Conservation (phyloP, 805 yeast genomes). For the Candida morakotiae region DNA sequence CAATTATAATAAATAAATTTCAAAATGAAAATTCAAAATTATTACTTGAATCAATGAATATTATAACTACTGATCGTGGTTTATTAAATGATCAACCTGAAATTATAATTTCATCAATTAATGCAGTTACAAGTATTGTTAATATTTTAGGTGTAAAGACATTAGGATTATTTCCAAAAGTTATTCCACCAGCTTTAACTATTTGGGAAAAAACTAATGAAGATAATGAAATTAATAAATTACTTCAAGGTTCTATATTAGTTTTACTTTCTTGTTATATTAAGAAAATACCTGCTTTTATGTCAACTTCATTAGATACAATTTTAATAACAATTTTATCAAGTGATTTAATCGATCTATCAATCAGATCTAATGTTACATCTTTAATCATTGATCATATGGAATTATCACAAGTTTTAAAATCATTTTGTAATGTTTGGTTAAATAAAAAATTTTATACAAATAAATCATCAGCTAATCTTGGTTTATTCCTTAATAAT, state of each 20-base stretch:
- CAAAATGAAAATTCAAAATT: slow-evolving; percentile 42
- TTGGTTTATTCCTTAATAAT: slow-evolving; percentile 67
- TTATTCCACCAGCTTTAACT: slow-evolving; percentile 68
- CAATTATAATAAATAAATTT: slow-evolving; percentile 60
- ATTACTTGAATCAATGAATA: slow-evolving; percentile 45
- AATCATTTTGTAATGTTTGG: slow-evolving; percentile 65
- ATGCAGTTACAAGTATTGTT: slow-evolving; percentile 66
- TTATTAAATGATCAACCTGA: slow-evolving; percentile 55
- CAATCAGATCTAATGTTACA: slow-evolving; percentile 59
- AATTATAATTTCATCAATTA: slow-evolving; percentile 66
- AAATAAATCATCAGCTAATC: slow-evolving; percentile 30
- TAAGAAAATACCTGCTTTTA: slow-evolving; percentile 81
- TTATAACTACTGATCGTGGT: slow-evolving; percentile 49
- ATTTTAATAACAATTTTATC: slow-evolving; percentile 56
- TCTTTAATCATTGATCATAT: slow-evolving; percentile 60
- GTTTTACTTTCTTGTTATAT: slow-evolving; percentile 70
- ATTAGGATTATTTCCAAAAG: slow-evolving; percentile 80
- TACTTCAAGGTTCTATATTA: slow-evolving; percentile 67
- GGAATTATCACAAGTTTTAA: slow-evolving; percentile 61
- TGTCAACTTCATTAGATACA: slow-evolving; percentile 62
- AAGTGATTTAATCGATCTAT: slow-evolving; percentile 55
- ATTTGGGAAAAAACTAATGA: slow-evolving; percentile 47
- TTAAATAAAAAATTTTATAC: slow-evolving; percentile 28
- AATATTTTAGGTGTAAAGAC: slow-evolving; percentile 79
- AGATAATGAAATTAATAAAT: slow-evolving; percentile 23